Percentiles rank a stretch among this genome's conserved stretches.
phyloP scores from a whole-genome alignment of 306 rosid species.

The Cotoneaster glaucophyllus region DNA sequence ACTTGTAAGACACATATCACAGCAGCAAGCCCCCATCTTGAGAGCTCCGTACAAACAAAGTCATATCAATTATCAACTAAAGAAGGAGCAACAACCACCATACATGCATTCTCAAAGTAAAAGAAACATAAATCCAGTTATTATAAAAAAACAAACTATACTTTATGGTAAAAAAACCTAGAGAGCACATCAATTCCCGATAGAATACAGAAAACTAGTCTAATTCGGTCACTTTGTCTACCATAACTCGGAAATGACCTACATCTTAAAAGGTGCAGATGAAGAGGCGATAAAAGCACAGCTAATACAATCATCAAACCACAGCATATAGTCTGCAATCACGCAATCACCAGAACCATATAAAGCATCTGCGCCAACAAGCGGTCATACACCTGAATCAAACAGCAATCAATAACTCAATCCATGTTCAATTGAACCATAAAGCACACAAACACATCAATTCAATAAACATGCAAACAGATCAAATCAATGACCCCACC shows the following conservation, averaged over 20 bases:
- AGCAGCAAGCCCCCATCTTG: background rate
- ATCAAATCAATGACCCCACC: constrained; percentile 24
- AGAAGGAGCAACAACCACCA: background rate
- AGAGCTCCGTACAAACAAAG: background rate
- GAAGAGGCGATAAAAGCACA: constrained; percentile 62
- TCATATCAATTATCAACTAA: background rate
- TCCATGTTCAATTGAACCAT: constrained; percentile 41
- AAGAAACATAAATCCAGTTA: background rate
- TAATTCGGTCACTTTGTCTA: constrained; percentile 13
- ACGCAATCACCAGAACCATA: constrained; percentile 95
- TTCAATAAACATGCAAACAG: constrained; percentile 29
- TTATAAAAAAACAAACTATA: constrained; percentile 6
- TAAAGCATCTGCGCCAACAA: constrained; percentile 95
- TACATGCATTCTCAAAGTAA: background rate
- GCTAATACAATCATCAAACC: constrained; percentile 80
- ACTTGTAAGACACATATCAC: background rate
- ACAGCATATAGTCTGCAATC: constrained; percentile 85
- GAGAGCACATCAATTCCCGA: constrained; percentile 11
- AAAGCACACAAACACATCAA: constrained; percentile 21
- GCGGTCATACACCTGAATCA: constrained; percentile 87
- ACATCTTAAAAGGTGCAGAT: constrained; percentile 31
- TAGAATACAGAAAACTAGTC: constrained; percentile 20
- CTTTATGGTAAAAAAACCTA: background rate
- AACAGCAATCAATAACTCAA: constrained; percentile 78
- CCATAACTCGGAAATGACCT: constrained; percentile 25